A percentile compares a stretch with the other conserved stretches of the same genome.
phyloP scores from a whole-genome alignment of 306 rosid genomes.

The Pyrus bretschneideri region DNA sequence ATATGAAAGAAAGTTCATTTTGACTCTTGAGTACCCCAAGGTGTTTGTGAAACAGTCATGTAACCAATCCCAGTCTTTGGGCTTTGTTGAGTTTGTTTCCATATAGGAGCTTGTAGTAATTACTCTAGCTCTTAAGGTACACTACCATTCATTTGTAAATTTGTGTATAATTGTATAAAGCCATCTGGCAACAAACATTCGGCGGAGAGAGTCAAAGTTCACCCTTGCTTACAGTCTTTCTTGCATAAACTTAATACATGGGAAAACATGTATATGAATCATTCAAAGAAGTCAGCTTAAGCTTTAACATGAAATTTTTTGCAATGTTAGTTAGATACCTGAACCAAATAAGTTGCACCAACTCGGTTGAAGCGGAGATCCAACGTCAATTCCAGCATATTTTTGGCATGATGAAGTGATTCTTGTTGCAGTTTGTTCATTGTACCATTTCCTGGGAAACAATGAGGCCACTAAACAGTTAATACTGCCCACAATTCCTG shows the following conservation, averaged over 20 bases:
- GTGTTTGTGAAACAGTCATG: not conserved
- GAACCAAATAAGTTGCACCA: slow-evolving; percentile 72
- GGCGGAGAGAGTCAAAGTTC: not conserved
- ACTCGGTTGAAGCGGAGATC: slow-evolving; percentile 89
- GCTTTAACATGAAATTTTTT: slow-evolving; percentile 6
- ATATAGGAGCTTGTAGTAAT: not conserved
- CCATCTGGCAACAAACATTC: not conserved
- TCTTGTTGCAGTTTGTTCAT: slow-evolving; percentile 68
- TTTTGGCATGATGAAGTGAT: slow-evolving; percentile 63
- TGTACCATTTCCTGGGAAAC: slow-evolving; percentile 71
- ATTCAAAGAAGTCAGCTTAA: not conserved
- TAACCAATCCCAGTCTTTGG: not conserved
- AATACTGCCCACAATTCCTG: slow-evolving; percentile 1
- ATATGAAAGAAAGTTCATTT: not conserved
- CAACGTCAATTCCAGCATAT: slow-evolving; percentile 59
- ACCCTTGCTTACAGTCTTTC: not conserved
- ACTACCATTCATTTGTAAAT: not conserved
- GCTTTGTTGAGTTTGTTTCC: not conserved
- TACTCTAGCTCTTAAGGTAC: not conserved
- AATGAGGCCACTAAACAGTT: slow-evolving; percentile 17
- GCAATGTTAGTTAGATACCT: slow-evolving; percentile 39
- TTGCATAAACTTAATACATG: not conserved
- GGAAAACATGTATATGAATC: not conserved
- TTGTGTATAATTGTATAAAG: slow-evolving; percentile 3
- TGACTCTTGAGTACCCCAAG: not conserved